A percentile compares a stretch with the other conserved stretches of the same genome.
Evolutionary conservation across 2,329 filamentous ascomycete species (phyloP).

Genomic region (Penicillium rolfsii): DNA sequence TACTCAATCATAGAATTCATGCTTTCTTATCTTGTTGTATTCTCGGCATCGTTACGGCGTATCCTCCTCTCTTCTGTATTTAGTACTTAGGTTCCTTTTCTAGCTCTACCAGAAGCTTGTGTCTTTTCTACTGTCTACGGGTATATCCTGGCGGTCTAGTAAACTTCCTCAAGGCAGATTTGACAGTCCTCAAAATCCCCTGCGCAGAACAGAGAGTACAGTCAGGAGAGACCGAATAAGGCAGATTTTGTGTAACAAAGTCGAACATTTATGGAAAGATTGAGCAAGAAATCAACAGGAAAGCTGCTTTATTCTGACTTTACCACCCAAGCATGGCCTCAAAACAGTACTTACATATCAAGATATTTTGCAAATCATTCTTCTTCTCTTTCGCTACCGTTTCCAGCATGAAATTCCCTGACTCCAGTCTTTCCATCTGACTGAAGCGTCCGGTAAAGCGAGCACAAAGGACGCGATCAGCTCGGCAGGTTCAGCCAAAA

Average conservation of each 20-base stretch:
- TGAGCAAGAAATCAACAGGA: background rate
- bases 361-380: background rate
- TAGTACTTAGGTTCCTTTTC: too few relatives aligned
- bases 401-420: background rate
- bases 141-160: background rate
- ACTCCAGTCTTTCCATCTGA: background rate
- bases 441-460: background rate
- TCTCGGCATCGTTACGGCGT: background rate
- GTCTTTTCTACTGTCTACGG: background rate
- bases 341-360: background rate
- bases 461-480: background rate
- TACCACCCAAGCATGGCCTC: background rate
- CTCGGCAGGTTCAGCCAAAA: background rate
- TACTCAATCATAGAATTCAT: background rate
- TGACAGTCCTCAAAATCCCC: background rate
- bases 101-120: background rate
- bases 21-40: background rate
- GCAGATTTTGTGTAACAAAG: too few relatives aligned
- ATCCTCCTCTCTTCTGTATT: background rate
- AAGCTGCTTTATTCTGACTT: background rate
- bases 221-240: too few relatives aligned
- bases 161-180: background rate
- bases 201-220: too few relatives aligned
- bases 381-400: background rate
- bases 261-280: too few relatives aligned